These are phyloP conservation scores for Lagenidium sp. DNA, from an alignment of 352 stramenopile genomes.

Conservation along the genomic window DNA sequence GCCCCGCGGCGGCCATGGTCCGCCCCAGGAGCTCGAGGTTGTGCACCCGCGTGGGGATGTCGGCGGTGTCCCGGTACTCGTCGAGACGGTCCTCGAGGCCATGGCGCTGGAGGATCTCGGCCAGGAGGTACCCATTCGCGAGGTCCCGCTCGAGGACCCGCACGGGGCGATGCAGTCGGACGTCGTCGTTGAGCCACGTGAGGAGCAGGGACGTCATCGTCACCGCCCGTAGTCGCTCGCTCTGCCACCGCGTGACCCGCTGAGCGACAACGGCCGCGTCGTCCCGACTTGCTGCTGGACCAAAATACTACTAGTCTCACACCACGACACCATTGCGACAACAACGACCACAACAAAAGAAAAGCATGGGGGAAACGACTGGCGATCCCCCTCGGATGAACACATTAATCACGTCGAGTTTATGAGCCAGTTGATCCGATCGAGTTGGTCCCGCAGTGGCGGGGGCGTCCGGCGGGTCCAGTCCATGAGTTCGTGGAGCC, in stretches of 20 bases:
- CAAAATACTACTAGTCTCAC: too few relatives aligned
- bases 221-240: too few relatives aligned
- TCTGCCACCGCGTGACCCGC: too few relatives aligned
- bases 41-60: slow-evolving; percentile 28
- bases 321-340: too few relatives aligned
- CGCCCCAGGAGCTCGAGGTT: slow-evolving; percentile 51
- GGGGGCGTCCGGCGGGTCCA: slow-evolving; percentile 48
- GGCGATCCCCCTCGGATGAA: too few relatives aligned
- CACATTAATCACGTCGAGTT: slow-evolving; percentile 30
- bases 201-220: slow-evolving; percentile 54
- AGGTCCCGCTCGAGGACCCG: slow-evolving; percentile 45
- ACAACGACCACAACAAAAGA: too few relatives aligned
- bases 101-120: slow-evolving; percentile 40
- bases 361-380: too few relatives aligned
- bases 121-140: slow-evolving; percentile 61
- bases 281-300: too few relatives aligned
- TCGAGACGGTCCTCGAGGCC: slow-evolving; percentile 39
- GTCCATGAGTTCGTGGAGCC: slow-evolving; percentile 48
- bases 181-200: slow-evolving; percentile 60
- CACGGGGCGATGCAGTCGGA: slow-evolving; percentile 36
- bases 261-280: too few relatives aligned
- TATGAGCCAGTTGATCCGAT: slow-evolving; percentile 59
- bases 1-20: slow-evolving; percentile 22
- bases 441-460: slow-evolving; percentile 47
- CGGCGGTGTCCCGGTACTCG: slow-evolving; percentile 26